phyloP scores from a whole-genome alignment of 108 stramenopile species.

The Skeletonema costatum region DNA sequence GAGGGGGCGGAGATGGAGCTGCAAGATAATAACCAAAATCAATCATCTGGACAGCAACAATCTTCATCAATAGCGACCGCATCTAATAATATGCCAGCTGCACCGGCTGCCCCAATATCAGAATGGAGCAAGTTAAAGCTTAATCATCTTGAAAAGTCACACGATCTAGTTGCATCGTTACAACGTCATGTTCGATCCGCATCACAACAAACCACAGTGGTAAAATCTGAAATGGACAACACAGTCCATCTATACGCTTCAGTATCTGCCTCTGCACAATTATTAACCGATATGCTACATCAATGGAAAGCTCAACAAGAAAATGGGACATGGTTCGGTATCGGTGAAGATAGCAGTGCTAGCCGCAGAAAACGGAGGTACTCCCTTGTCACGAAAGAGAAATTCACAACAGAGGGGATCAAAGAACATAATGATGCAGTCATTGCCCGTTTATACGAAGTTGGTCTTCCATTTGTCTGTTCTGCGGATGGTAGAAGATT shows the following conservation, averaged over 20 bases:
- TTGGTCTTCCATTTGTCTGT: constrained; percentile 81
- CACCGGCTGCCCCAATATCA: constrained; percentile 18
- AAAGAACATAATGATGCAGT: constrained; percentile 74
- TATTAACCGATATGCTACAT: constrained; percentile 42
- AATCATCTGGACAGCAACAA: not conserved
- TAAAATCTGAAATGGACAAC: constrained; percentile 31
- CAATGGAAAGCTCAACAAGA: constrained; percentile 13
- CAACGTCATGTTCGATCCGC: constrained; percentile 53
- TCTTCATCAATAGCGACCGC: constrained; percentile 1
- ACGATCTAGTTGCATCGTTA: constrained; percentile 59
- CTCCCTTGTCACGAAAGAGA: constrained; percentile 29
- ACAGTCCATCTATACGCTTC: constrained; percentile 43
- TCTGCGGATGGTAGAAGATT: constrained; percentile 82
- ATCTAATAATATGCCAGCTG: constrained; percentile 5
- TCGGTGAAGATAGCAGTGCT: not conserved
- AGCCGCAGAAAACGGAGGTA: constrained; percentile 20
- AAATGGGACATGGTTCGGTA: not conserved
- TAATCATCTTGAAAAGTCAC: constrained; percentile 56
- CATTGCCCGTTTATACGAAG: constrained; percentile 74
- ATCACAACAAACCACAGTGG: constrained; percentile 29
- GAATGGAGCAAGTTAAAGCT: constrained; percentile 74
- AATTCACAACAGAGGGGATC: constrained; percentile 82
- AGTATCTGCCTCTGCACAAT: constrained; percentile 43
- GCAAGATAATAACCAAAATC: constrained; percentile 30
- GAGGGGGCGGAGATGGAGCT: constrained; percentile 63